A percentile compares a stretch with the other conserved stretches of the same genome.
These are phyloP conservation scores for Chaetoceros tenuissimus DNA, from an alignment of 108 stramenopile genomes.

Conservation along the genomic window DNA sequence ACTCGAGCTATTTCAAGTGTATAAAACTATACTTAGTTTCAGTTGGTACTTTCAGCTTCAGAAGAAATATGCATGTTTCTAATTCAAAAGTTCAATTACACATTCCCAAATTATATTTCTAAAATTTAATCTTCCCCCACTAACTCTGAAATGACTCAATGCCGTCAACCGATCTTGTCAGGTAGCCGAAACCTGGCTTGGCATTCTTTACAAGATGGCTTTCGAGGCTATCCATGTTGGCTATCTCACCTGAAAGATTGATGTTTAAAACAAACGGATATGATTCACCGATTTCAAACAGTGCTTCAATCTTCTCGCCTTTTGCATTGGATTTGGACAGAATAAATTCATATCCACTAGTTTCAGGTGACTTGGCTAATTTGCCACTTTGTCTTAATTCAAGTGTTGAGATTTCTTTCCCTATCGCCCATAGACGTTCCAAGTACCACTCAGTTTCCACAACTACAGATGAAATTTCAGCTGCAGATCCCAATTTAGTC, in stretches of 20 bases:
- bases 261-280: slow-evolving; percentile 58
- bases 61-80: too few species aligned
- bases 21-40: too few species aligned
- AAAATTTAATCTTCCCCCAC: too few species aligned
- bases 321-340: slow-evolving; percentile 14
- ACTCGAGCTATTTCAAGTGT: too few species aligned
- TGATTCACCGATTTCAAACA: slow-evolving; percentile 36
- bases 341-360: slow-evolving; percentile 23
- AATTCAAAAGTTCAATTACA: too few species aligned
- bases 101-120: too few species aligned
- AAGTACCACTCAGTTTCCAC: slow-evolving; percentile 16
- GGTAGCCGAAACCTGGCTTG: slow-evolving; percentile 64
- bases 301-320: slow-evolving; percentile 21
- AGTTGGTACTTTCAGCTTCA: too few species aligned
- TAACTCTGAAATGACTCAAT: slow-evolving; percentile 31
- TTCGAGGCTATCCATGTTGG: slow-evolving; percentile 29
- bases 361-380: slow-evolving; percentile 19
- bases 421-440: slow-evolving; percentile 24
- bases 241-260: slow-evolving; percentile 18
- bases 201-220: slow-evolving; percentile 38
- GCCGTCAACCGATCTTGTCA: slow-evolving; percentile 50
- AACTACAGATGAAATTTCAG: neutral
- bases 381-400: slow-evolving; percentile 18
- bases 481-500: neutral
- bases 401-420: slow-evolving; percentile 22